Percentiles rank a stretch among this genome's conserved stretches.
These are phyloP conservation scores for Chlamydomonas incerta DNA, from an alignment of 139 green algal genomes.

Conservation along the genomic window DNA sequence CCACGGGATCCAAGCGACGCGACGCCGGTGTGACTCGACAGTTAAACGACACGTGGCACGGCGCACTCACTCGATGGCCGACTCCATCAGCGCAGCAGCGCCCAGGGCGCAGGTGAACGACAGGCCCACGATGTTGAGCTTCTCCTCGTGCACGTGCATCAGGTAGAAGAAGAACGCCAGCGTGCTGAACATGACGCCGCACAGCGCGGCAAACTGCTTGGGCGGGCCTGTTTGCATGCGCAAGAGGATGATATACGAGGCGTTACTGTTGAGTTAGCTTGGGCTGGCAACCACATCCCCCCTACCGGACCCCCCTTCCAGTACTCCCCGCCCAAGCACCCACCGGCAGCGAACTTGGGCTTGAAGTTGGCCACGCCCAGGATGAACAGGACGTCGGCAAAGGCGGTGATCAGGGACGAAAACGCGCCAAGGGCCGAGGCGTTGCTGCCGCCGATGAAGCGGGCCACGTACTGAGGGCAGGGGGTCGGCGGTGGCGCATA, in stretches of 20 bases:
- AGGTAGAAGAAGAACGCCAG: slow-evolving; percentile 47
- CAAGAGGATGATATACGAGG: no score
- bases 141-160: slow-evolving; percentile 11
- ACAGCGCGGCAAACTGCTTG: slow-evolving; percentile 69
- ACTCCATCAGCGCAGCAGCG: slow-evolving; percentile 48
- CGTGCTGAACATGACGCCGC: slow-evolving; percentile 43
- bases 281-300: no score
- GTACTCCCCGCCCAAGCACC: no score
- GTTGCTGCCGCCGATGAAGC: slow-evolving; percentile 49
- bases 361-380: slow-evolving; percentile 1
- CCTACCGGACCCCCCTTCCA: no score
- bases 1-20: no score
- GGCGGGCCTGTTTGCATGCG: slow-evolving; percentile 46
- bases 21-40: no score
- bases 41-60: no score
- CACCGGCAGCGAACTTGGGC: slow-evolving; percentile 43
- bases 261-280: no score
- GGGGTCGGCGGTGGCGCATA: no score
- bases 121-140: slow-evolving; percentile 43
- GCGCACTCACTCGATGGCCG: no score
- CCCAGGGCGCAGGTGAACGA: slow-evolving; percentile 41
- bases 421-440: slow-evolving; percentile 55
- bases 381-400: slow-evolving; percentile 47
- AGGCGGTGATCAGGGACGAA: slow-evolving; percentile 24
- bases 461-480: slow-evolving; percentile 47